phyloP scores from a whole-genome alignment of 164 flowering plant genomes.

The Vitis riparia region DNA sequence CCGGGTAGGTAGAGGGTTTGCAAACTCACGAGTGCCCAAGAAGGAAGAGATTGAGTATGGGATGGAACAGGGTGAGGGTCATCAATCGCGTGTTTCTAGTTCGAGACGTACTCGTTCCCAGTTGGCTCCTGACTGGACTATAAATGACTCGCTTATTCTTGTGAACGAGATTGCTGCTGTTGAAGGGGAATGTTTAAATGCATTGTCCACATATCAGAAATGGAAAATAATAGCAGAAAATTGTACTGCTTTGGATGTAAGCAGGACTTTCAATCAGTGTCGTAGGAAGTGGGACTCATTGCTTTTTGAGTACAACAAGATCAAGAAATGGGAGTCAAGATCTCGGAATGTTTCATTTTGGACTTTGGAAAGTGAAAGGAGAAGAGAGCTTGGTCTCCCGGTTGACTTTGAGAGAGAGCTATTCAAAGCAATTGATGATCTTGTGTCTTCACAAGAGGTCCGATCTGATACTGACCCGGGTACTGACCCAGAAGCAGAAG shows the following conservation, averaged over 20 bases:
- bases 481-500: constrained; percentile 35
- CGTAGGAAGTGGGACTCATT: constrained; percentile 60
- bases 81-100: constrained; percentile 6
- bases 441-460: constrained; percentile 27
- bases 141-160: constrained; percentile 39
- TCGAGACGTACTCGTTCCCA: constrained; percentile 56
- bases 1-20: background rate
- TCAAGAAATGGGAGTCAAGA: constrained; percentile 44
- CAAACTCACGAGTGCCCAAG: background rate
- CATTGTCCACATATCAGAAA: constrained; percentile 53
- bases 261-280: constrained; percentile 47
- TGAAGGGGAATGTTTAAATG: constrained; percentile 41
- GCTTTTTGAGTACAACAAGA: constrained; percentile 40
- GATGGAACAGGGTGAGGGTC: background rate
- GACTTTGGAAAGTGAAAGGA: constrained; percentile 38
- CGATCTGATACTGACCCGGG: constrained; percentile 36
- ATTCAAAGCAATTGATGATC: constrained; percentile 33
- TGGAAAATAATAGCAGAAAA: constrained; percentile 63
- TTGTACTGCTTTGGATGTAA: constrained; percentile 44
- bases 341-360: constrained; percentile 34
- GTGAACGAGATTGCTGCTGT: constrained; percentile 55
- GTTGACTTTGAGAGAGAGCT: constrained; percentile 41
- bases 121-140: constrained; percentile 51
- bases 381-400: constrained; percentile 40
- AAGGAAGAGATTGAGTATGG: background rate